Base-by-base conservation (phyloP, 2,329 filamentous ascomycete species). In the Xylaria sp. region DNA sequence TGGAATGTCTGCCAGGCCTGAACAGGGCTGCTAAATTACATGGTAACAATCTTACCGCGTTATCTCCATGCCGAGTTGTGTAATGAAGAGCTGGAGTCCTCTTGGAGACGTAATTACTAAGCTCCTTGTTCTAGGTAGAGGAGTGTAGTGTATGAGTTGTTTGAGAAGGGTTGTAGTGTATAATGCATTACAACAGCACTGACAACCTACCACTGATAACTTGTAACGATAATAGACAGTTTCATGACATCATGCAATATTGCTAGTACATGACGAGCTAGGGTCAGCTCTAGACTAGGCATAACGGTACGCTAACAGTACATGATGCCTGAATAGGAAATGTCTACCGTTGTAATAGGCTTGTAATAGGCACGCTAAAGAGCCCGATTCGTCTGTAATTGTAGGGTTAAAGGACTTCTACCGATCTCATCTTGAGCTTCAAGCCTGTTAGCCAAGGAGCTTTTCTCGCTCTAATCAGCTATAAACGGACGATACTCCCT, bases 171-270 rank as follows among this genome's bases (percentile, higher is more conserved):
- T 9, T 8, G n/a, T 3, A 18, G 5, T 16, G 44, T 47, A 42
- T n/a, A 9, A n/a, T 42, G 13, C 21, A 18, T 42, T 5, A 23
- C 27, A 44, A n/a, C 32, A 9, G 55, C 37, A 58, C 37, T 44
- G 23, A 21, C 25, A 29, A 32, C 21, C 16, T 16, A 42, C 18
- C 2, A 42, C 8, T 47, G 5, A 40, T 21, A 3, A 47, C n/a
- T 18, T n/a, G 18, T 44, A 44, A n/a, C 40, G n/a, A 23, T 44
- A 44, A 44, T 21, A 32, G 29, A n/a, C 18, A 3, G 68, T 69
- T 54, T 60, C 64, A 69, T 69, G 68, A 69, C 68, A 69, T 69
- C 68, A 69, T 69, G 68, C 59, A 64, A 63, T 54, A 51, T 21
- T 64, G 32, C 35, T 32, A 47, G 21, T 35, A 27, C 13, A 60